Base-by-base conservation (phyloP, 2,329 filamentous ascomycete genomes). In the Calonectria honghensis region DNA sequence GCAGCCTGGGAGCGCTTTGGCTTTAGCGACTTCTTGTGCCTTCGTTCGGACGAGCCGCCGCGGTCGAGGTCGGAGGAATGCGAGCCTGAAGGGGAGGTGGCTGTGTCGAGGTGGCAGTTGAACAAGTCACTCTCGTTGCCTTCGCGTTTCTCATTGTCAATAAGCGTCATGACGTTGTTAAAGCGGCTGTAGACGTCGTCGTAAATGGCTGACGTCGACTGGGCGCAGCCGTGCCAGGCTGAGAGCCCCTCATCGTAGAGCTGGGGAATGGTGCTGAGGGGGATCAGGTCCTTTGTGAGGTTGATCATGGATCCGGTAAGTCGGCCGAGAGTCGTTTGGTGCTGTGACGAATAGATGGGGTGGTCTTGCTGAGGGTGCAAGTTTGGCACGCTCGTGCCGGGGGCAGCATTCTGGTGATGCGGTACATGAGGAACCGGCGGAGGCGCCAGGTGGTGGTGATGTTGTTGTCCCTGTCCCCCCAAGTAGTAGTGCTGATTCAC, bases 111-210 rank as follows among this genome's bases (percentile, higher is more conserved):
- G 67, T 83, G 83, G 79, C 86, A 89, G 10, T 82, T 81, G 70
- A 88, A 88, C 45, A 93, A 84, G 69, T 91, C 90, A 68, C 86
- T 87, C 80, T 94, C 90, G 73, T 89, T 85, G 6, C 90, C 89
- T 18, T 83, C 79, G 32, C 88, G 87, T 37, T 85, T 86, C 32
- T 94, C 93, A 27, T 89, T 87, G 82, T 96, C 94, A 70, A 96
- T 95, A 35, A 90, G 88, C 0, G 94, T 95, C 82, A 96, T 91
- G 72, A 95, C 88, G 57, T 91, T 86, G 82, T 95, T 90, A 74
- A 96, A 89, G 68, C 91, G 91, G 4, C 87, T 87, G 18, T 88
- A 90, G 61, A 95, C 90, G 70, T 91, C 85, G 79, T 94, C 91
- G 78, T 88, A 91, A 24, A 91, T 83, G 7, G 86, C 85, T 18